Base-by-base conservation (phyloP, 1,284 basidiomycete genomes). In the Calocybe gambosa region DNA sequence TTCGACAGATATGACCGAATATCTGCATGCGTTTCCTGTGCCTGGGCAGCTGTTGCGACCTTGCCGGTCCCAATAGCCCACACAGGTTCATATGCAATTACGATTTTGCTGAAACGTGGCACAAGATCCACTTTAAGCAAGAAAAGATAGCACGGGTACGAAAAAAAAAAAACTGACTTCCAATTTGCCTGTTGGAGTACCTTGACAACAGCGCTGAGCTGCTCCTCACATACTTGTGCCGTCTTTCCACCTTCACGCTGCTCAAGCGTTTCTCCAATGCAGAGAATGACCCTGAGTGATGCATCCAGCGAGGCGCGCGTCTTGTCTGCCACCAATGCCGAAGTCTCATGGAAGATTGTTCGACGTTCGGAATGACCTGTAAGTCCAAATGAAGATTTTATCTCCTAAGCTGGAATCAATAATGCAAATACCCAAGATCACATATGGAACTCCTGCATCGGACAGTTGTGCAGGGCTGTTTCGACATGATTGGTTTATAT, bases 41-140 rank as follows among this genome's bases (percentile, higher is more conserved):
- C 96, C 67, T 93, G 89, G n/a, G 69, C 73, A 2, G 88, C 74
- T 29, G 92, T 93, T 35, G 96, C 95, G 50, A 97, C 94, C 70
- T 92, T 95, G 55, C 93, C 93, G 16, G 93, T 97, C 46, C 94
- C 95, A 64, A 99, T 99, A 34, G 95, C 96, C 96, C 95, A 99
- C 23, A 99, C 95, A 39, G 92, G 91, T 66, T 94, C 91, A 66
- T 93, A 99, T 15, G 95, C 95, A 59, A 99, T 77, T 52, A 99
- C 95, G 62, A 98, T 76, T 59, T 90, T 85, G 65, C 89, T 92
- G 58, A 25, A 25, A 5, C 23, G 23, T 13, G 9, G 25, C 1
- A 12, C 2, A 45, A 29, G 35, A 19, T 8, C 28, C 9, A 29
- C 29, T 3, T 31, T 36, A n/a, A 40, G 6, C 31, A 9, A 2